Evolutionary conservation across 2,329 filamentous ascomycete species (phyloP), one percentile per base, ranked within the genome.

Genomic region (Septoria petroselini): DNA sequence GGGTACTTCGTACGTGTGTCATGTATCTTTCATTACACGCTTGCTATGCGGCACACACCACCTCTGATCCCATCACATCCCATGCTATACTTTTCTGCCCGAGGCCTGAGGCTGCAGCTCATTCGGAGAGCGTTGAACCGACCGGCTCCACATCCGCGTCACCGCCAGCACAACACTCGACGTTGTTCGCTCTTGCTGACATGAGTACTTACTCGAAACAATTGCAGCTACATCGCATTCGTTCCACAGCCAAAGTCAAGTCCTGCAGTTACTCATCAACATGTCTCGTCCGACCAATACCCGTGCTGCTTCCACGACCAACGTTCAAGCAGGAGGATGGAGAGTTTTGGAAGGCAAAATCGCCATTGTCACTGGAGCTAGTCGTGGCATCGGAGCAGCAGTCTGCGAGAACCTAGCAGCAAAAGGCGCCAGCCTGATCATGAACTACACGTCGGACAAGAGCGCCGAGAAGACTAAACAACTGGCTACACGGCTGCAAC

Each of bases 361-460:
- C 43, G 88, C 81, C 45, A 83, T 94, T 58, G 76, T 93, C 39
- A 93, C 88, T 1, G 88, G 88, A 49, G 85, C 83, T 52, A 89
- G 87, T 50, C 75, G 88, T 75, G 88, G 88, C 58, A 91, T 93
- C 62, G 88, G 88, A 37, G 79, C 78, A 15, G 78, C 78, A 19
- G 78, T 81, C 40, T 83, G 84, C 40, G 77, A 80, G 48, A 88
- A 84, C 54, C 77, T 91, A n/a, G 85, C 85, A 49, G 76, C 76
- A 57, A 88, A 89, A 69, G 86, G 86, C 61, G 78, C 76, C 70
- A 79, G 81, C 41, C 69, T 90, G 4, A 73, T 88, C 33, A 74
- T 90, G 51, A 86, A 85, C 71, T 89, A 86, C 73, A 86, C 84
- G 4, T 84, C 81, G 33, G 74, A 80, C 57, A 79, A 76, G 11